Base-by-base conservation (phyloP, 2,329 filamentous ascomycete genomes). In the Nectriaceae sp. region DNA sequence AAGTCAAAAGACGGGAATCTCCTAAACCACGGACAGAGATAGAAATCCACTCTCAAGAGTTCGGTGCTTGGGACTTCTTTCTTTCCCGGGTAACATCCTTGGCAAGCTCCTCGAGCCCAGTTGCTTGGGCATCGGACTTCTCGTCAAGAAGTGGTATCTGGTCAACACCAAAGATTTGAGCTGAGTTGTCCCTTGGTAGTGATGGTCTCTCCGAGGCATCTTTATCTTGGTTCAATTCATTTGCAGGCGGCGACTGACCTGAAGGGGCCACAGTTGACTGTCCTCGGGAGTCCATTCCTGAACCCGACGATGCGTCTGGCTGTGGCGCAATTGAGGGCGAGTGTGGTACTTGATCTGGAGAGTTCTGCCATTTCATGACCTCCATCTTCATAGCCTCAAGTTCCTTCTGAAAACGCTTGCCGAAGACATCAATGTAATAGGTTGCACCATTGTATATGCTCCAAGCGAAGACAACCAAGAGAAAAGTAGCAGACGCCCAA, bases 381-480 rank as follows among this genome's bases (percentile, higher is more conserved):
- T 99, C 94, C 46, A 83, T 83, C 71, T 88, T 92, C 73, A 99
- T 81, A 44, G 87, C 81, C 66, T 99, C 92, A 11, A 99, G 78
- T 69, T 99, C 94, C 65, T 93, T 96, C 75, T 99, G 90, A 77
- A 99, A 97, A 3, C 92, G 84, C 62, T 89, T 96, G 45, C 95
- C 94, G 67, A 97, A 99, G 2, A 97, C 90, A 62, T 99, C 94
- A 64, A 99, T 97, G 71, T 99, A 99, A 70, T 89, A 99, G 1
- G 92, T 97, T 16, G 94, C 90, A 24, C 94, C 94, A 61, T 99
- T 99, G 75, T 97, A 95, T 47, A 97, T 88, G 60, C 90, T 95
- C 91, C 92, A 97, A 37, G 84, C 78, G 65, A 99, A 97, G n/a
- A 99, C 85, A 3, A 82, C 73, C 46, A 87, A 76, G 39, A 99